These are phyloP conservation scores for Leucaena leucocephala DNA, from an alignment of 306 rosid genomes.

Conservation along the genomic window DNA sequence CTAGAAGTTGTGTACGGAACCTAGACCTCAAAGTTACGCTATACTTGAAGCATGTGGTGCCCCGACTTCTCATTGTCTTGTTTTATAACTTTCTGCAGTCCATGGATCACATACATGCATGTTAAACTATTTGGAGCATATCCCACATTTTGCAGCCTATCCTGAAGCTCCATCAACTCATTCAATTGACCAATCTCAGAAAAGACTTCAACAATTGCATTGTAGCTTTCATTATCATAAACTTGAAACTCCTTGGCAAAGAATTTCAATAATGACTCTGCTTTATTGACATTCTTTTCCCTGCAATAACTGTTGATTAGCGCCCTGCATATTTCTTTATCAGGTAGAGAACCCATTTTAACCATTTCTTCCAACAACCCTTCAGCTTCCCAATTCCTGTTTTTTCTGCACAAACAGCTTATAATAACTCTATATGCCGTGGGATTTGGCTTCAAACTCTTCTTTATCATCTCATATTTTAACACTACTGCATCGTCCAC, in stretches of 20 bases:
- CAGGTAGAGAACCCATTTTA: slow-evolving; percentile 57
- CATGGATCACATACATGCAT: slow-evolving; percentile 60
- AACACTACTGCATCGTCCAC: slow-evolving; percentile 57
- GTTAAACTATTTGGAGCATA: slow-evolving; percentile 74
- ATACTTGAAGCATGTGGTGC: slow-evolving; percentile 19
- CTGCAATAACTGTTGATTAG: slow-evolving; percentile 66
- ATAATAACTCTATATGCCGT: slow-evolving; percentile 58
- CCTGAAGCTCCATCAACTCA: slow-evolving; percentile 74
- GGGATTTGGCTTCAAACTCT: slow-evolving; percentile 46
- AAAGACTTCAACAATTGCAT: slow-evolving; percentile 53
- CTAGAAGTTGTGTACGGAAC: not conserved
- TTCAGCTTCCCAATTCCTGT: slow-evolving; percentile 62
- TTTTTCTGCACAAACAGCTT: slow-evolving; percentile 52
- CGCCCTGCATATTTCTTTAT: slow-evolving; percentile 54
- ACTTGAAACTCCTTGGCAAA: slow-evolving; percentile 64
- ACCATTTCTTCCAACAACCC: slow-evolving; percentile 67
- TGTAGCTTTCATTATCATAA: slow-evolving; percentile 75
- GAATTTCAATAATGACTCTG: slow-evolving; percentile 61
- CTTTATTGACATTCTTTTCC: slow-evolving; percentile 57
- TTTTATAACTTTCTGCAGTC: slow-evolving; percentile 58
- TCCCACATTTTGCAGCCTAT: slow-evolving; percentile 67
- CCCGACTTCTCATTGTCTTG: slow-evolving; percentile 28
- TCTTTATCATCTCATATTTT: slow-evolving; percentile 56
- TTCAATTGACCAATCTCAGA: slow-evolving; percentile 59
- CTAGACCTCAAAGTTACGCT: not conserved